A percentile compares a stretch with the other conserved stretches of the same genome.
phyloP scores from a whole-genome alignment of 768 basidiomycete species.

The Candolleomyces aberdarensis region DNA sequence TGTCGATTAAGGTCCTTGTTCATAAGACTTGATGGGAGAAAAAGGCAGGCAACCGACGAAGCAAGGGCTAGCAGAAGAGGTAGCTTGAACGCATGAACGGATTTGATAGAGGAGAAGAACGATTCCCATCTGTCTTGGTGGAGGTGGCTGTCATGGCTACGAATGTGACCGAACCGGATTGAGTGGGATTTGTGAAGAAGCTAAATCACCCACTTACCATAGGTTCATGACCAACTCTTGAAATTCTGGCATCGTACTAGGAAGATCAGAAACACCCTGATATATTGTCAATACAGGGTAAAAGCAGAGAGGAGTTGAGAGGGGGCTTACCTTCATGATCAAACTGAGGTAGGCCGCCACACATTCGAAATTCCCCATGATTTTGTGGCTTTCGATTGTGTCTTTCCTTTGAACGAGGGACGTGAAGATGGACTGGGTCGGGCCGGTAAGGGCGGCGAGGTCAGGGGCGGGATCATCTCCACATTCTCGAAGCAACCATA shows the following conservation, averaged over 20 bases:
- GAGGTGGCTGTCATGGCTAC: background rate
- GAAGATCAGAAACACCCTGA: background rate
- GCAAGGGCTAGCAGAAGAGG: background rate
- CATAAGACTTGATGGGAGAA: background rate
- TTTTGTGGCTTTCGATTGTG: background rate
- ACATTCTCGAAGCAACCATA: background rate
- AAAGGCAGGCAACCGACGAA: background rate
- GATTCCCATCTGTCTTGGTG: background rate
- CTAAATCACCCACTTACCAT: background rate
- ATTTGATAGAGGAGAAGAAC: background rate
- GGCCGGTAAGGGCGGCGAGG: background rate
- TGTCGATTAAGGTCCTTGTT: background rate
- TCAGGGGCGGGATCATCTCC: background rate
- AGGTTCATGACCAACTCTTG: background rate
- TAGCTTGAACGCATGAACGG: background rate
- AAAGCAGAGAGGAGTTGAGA: background rate
- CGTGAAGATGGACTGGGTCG: background rate
- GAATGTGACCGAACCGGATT: background rate
- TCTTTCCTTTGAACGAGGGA: background rate
- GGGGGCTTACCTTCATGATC: background rate
- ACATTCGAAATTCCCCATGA: background rate
- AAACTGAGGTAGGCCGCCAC: background rate
- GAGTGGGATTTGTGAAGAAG: background rate
- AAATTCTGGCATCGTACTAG: background rate
- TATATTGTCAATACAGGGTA: background rate